Evolutionary conservation across 2,329 filamentous ascomycete genomes (phyloP), one percentile per base, ranked within the genome.

Genomic region (Monosporascus sp.): DNA sequence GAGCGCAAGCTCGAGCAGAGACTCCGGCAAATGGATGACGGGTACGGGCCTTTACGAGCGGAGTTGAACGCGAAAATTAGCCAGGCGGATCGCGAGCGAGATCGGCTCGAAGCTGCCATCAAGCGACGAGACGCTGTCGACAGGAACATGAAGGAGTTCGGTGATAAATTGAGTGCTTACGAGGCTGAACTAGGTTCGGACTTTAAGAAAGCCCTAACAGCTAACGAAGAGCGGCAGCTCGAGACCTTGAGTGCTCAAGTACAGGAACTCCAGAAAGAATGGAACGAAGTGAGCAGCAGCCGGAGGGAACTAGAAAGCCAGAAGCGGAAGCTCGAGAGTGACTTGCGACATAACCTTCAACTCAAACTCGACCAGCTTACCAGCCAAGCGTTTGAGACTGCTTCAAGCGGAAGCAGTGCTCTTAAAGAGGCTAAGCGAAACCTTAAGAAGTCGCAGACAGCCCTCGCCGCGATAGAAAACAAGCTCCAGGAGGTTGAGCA

Each of bases 151-250:
- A 87, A 89, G 59, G 83, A 85, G 41, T 80, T 96, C 50, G 81
- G 86, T 49, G 87, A 90, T 55, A 88, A 89, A 60, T 79, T 95
- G 53, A 80, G 78, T 48, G 86, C 88, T 7, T 88, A 91, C 67
- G 86, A 96, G 69, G 79, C 85, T 2, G 95, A 99, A 68, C 72
- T 97, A 52, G 79, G 80, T 17, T 89, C 90, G 1, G 88, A 95
- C 24, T 99, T 97, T 75, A 95, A 96, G 74, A 97, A 96, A 72
- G 88, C 88, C 14, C 77, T 99, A 48, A 88, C 87, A 9, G 74
- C 81, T 7, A 82, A 86, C n/a, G 95, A 99, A 70, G 93, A 97
- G 70, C 77, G 79, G 41, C 86, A 89, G 64, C 78, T 99, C 4
- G 87, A 94, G 56, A 77, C 78, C 36, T 80, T 96, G 9, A 87